These are phyloP conservation scores for Nepenthes gracilis DNA, from an alignment of 148 eudicot genomes.

Conservation along the genomic window DNA sequence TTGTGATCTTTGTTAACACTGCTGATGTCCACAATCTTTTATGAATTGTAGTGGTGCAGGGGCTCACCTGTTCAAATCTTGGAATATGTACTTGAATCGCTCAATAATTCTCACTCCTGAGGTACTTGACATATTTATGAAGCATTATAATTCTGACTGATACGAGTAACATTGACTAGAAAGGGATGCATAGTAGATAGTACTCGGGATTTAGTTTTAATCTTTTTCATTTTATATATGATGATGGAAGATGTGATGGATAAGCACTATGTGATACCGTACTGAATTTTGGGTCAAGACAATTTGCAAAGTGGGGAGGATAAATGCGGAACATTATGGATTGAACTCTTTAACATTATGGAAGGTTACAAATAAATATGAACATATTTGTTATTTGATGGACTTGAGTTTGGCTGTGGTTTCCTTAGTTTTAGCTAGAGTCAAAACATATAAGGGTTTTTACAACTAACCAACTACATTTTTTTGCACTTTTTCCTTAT, in stretches of 20 bases:
- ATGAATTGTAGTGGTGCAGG: conserved; percentile 74
- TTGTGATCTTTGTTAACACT: not conserved
- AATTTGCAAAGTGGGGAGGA: not conserved
- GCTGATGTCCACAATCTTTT: conserved; percentile 1
- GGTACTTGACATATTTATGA: conserved; percentile 23
- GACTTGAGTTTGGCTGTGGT: no score
- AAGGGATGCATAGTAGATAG: not conserved
- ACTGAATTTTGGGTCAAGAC: no score
- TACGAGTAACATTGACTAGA: no score
- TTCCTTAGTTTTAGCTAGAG: no score
- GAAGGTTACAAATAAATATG: no score
- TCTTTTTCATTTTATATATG: not conserved
- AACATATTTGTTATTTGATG: no score
- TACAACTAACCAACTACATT: no score
- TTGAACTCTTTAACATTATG: not conserved
- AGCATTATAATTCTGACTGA: not conserved
- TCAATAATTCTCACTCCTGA: conserved; percentile 92
- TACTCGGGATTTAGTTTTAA: not conserved
- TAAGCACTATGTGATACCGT: no score
- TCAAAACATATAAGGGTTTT: no score
- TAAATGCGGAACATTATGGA: not conserved
- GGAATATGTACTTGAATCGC: conserved; percentile 75
- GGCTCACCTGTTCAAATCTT: conserved; percentile 90
- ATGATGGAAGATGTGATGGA: not conserved
- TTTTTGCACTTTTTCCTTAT: no score